Evolutionary conservation across 495 filamentous ascomycete genomes (phyloP).

Genomic region (Podospora pseudoanserina): DNA sequence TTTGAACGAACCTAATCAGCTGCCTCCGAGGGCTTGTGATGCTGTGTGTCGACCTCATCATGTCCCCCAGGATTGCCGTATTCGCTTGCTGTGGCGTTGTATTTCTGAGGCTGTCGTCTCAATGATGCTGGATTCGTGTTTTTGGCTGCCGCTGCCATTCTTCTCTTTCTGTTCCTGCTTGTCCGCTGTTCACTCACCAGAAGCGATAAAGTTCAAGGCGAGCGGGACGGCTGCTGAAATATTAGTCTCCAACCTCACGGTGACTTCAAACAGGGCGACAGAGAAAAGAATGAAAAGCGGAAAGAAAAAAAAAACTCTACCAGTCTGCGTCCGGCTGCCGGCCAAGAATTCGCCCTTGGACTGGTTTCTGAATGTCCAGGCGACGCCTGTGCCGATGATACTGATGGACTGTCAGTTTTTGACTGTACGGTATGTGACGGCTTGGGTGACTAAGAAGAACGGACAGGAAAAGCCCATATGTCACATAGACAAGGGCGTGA

Average conservation of each 20-base stretch:
- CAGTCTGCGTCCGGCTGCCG: slow-evolving; percentile 70
- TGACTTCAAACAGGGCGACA: background rate
- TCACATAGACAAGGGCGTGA: slow-evolving; percentile 71
- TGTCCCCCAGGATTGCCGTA: background rate
- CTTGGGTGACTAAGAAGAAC: background rate
- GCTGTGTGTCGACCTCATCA: slow-evolving; percentile 7
- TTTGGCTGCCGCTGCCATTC: slow-evolving; percentile 11
- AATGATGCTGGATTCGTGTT: slow-evolving; percentile 16
- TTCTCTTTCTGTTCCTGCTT: slow-evolving; percentile 11
- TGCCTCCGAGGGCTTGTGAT: background rate
- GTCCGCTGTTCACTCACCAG: slow-evolving; percentile 64
- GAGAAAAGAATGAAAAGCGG: background rate
- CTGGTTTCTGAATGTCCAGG: slow-evolving; percentile 66
- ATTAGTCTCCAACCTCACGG: slow-evolving; percentile 12
- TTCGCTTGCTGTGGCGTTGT: background rate
- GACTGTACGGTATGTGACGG: too few relatives aligned
- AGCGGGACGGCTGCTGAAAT: slow-evolving; percentile 58
- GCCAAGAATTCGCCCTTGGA: slow-evolving; percentile 65
- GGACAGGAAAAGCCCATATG: slow-evolving; percentile 68
- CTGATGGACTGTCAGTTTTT: slow-evolving; percentile 35
- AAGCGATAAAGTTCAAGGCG: slow-evolving; percentile 77
- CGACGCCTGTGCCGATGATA: slow-evolving; percentile 59
- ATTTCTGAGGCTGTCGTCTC: slow-evolving; percentile 23
- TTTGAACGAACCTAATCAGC: slow-evolving; percentile 29
- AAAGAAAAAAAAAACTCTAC: slow-evolving; percentile 39